Percentiles rank a stretch among this genome's conserved stretches.
These are phyloP conservation scores for Juglanconis sp. DNA, from an alignment of 2,329 filamentous ascomycete genomes.

Conservation along the genomic window DNA sequence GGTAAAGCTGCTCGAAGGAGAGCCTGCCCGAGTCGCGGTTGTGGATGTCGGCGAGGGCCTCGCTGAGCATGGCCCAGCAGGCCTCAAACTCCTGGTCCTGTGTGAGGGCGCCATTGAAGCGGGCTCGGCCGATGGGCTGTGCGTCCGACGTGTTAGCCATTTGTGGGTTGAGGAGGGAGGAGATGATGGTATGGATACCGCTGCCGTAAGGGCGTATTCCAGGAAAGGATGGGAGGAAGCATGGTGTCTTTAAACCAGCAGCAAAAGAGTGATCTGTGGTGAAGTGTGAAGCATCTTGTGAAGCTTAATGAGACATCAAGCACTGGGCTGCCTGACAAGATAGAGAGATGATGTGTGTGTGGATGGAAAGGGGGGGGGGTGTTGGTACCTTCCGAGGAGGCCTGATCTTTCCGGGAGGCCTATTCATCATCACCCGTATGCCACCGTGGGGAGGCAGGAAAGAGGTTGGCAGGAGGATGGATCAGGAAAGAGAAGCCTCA, in stretches of 20 bases:
- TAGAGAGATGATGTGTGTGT: too few species aligned
- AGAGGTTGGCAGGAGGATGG: neutral
- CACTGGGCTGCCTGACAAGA: too few species aligned
- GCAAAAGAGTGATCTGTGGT: too few species aligned
- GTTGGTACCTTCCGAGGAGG: conserved; percentile 15
- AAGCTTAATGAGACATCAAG: too few species aligned
- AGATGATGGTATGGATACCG: neutral
- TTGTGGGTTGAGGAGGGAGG: neutral
- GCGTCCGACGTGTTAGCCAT: conserved; percentile 14
- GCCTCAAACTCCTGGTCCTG: conserved; percentile 78
- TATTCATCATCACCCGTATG: conserved; percentile 9
- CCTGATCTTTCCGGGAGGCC: conserved; percentile 14
- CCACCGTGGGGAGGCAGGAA: too few species aligned
- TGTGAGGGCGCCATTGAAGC: conserved; percentile 23
- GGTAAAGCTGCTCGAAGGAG: conserved; percentile 94
- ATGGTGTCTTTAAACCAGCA: too few species aligned
- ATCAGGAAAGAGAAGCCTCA: neutral
- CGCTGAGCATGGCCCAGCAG: conserved; percentile 73
- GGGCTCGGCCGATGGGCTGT: conserved; percentile 24
- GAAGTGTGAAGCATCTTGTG: too few species aligned
- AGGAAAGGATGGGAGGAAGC: too few species aligned
- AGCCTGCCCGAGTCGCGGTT: conserved; percentile 84
- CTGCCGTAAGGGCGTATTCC: too few species aligned
- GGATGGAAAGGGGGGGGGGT: too few species aligned
- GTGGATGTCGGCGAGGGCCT: conserved; percentile 83